phyloP scores from a whole-genome alignment of 2,329 filamentous ascomycete species.

The Botrytis squamosa region DNA sequence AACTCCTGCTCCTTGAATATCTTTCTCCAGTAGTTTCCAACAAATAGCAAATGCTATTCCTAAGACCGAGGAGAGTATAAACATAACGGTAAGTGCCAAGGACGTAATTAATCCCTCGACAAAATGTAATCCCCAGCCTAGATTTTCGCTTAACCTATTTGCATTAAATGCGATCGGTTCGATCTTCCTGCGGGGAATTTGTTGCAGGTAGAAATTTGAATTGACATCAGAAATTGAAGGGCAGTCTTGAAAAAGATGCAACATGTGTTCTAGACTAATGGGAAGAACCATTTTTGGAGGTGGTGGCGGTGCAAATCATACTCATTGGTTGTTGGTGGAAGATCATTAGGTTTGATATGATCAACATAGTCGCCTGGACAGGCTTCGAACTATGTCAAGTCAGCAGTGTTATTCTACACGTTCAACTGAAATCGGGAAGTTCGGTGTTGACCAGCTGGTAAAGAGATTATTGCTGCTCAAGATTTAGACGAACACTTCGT shows the following conservation, averaged over 20 bases:
- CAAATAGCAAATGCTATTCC: not conserved
- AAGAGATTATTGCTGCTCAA: not conserved
- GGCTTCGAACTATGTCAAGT: not conserved
- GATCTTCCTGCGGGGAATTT: constrained; percentile 7
- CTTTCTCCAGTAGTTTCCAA: constrained; percentile 21
- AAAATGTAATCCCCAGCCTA: constrained; percentile 4
- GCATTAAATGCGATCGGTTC: not conserved
- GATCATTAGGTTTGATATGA: constrained; percentile 20
- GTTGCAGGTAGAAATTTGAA: not conserved
- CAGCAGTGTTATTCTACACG: not conserved
- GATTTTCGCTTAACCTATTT: not conserved
- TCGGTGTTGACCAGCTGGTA: not conserved
- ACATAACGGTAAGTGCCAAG: not conserved
- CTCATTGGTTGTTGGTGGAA: constrained; percentile 21
- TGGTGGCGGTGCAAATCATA: constrained; percentile 22
- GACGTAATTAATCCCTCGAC: not conserved
- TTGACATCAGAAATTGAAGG: not conserved
- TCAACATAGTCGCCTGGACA: constrained; percentile 23
- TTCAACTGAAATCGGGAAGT: not conserved
- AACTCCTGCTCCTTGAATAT: constrained; percentile 22
- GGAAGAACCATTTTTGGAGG: constrained; percentile 22
- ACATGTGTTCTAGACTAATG: not conserved
- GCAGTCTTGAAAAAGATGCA: not conserved
- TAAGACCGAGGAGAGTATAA: not conserved
- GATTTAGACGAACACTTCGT: not conserved